Base-by-base conservation (phyloP, 2,329 filamentous ascomycete genomes). In the Massarina eburnea region DNA sequence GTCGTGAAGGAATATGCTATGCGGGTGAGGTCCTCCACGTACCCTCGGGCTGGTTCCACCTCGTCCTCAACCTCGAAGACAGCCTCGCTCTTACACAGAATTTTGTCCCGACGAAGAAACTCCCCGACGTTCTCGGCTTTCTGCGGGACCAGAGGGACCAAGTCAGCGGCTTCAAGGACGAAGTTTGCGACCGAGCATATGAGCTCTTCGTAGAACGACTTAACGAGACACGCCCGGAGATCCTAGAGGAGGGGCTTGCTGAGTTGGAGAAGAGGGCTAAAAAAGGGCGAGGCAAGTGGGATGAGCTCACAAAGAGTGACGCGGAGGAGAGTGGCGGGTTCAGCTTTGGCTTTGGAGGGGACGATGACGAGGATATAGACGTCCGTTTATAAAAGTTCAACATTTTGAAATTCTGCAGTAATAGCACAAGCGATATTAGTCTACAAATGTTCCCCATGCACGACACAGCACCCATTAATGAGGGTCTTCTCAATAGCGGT, bases 31-130 rank as follows among this genome's bases (percentile, higher is more conserved):
- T 97, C 14, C 72, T 97, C 39, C 89, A 96, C 65, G 92, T 97
- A 5, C 92, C 94, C 0, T 91, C 86, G 41, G 91, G 92, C 5
- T 97, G 92, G 92, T 97, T 94, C 85, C 92, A 97, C 75, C 76
- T 97, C 24, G 94, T 97, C 8, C 85, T 97, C 36, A 97, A 97
- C 63, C 74, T 96, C 1, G 87, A 91, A 57, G 79, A 82, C 10
- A 87, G 88, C 34, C 88, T 97, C 52, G 94, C 92, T 3, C 79
- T 97, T 54, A 97, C 92, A 7, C 92, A 97, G 67, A 97, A 97
- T 66, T 96, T 97, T 64, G 89, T 97, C 10, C 91, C 94, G 0
- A 71, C 73, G 30, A 83, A 83, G 3, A 86, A 92, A 59, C 72
- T 96, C 2, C 76, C 80, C 0, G 83, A 89, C 34, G 91, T 91